Conservation (phyloP, 2,329 filamentous ascomycete genomes). For the Plectosphaerella cucumerina region DNA sequence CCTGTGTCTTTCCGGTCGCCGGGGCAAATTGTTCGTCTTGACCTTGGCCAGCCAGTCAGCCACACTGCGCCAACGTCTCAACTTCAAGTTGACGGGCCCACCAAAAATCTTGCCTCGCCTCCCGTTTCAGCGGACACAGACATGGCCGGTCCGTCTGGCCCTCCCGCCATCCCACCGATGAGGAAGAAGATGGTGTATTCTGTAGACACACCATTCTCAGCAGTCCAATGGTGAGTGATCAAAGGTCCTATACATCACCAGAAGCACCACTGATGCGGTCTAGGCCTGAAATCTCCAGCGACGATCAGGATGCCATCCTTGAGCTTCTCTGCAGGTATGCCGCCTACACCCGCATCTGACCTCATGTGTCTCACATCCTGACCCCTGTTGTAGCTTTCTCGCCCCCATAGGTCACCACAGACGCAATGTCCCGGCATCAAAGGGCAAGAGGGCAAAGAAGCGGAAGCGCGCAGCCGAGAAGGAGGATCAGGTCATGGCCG, state of each 20-base stretch:
- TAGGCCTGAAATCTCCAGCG: conserved; percentile 56
- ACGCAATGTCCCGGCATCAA: conserved; percentile 50
- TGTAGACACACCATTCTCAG: conserved; percentile 61
- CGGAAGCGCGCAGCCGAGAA: conserved; percentile 38
- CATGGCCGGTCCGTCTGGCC: not conserved
- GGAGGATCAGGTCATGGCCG: conserved; percentile 11
- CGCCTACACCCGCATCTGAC: not conserved
- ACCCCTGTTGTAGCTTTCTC: conserved; percentile 47
- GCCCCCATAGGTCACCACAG: conserved; percentile 61
- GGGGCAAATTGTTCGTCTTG: too few relatives aligned
- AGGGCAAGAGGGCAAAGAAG: conserved; percentile 55
- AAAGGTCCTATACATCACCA: not conserved
- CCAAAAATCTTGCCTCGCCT: not conserved
- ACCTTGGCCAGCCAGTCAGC: too few relatives aligned
- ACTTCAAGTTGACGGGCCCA: not conserved
- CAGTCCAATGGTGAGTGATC: conserved; percentile 51
- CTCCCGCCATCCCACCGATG: not conserved
- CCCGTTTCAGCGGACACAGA: too few relatives aligned
- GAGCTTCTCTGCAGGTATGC: conserved; percentile 63
- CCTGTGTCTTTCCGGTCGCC: too few relatives aligned
- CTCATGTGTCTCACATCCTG: not conserved
- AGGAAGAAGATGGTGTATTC: conserved; percentile 57
- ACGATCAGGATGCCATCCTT: conserved; percentile 60
- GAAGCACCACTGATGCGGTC: not conserved
- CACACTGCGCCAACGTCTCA: too few relatives aligned